Base-by-base conservation (phyloP, 2,329 filamentous ascomycete species). In the Calonectria naviculata region DNA sequence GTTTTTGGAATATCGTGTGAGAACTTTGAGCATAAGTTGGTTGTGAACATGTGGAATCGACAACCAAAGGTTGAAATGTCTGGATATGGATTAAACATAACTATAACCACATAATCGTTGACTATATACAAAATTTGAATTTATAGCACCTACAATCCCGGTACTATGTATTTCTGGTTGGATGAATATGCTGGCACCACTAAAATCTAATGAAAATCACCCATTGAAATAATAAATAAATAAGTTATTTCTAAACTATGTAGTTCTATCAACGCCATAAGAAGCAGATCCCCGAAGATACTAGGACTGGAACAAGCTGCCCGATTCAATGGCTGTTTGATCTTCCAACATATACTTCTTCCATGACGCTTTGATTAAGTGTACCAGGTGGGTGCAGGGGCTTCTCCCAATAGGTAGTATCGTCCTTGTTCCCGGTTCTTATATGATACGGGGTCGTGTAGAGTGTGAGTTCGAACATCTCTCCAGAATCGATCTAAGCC, bases 381-480 rank as follows among this genome's bases (percentile, higher is more conserved):
- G 77, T 92, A 92, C 90, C 90, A 92, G 5, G 87, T 90, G 17
- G 89, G 86, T 79, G 87, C 85, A 1, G 90, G 90, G 13, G 87
- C 76, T 81, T 92, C 89, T 17, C 84, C 85, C 61, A 92, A 75
- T 66, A 93, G 76, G 44, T 87, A 83, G 77, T 86, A 93, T 26
- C 88, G 81, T 0, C 91, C 91, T 63, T 92, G 75, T 80, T 93
- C 91, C 4, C 88, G 81, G 68, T 92, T 90, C 85, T 93, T 93
- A 76, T 92, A 93, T 28, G 90, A 89, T 31, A 93, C 90, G 0
- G 91, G 91, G 79, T 93, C 91, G 81, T 93, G 91, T 75, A 93
- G 79, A 0, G 87, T 89, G 80, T 93, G 91, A 5, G 90, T 92
- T 6, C 91, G 81, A n/a, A 93, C 83, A 76, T 93, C 91, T 54